A percentile compares a stretch with the other conserved stretches of the same genome.
phyloP scores from a whole-genome alignment of 495 filamentous ascomycete genomes.

The Penicillium parvum region DNA sequence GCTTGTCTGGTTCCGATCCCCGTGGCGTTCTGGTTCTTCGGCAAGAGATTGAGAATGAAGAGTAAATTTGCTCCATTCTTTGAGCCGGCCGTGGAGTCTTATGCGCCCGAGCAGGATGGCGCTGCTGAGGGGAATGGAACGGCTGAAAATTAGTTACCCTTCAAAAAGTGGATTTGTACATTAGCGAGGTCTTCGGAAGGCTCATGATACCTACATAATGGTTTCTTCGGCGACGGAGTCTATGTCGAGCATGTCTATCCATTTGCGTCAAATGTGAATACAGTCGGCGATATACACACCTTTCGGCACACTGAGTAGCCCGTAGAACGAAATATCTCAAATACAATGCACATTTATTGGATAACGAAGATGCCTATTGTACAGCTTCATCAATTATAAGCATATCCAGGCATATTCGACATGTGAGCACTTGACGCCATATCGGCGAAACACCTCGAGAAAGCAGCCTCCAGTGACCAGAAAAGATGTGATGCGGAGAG shows the following conservation, averaged over 20 bases:
- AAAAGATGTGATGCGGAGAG: slow-evolving; percentile 19
- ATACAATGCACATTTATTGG: neutral
- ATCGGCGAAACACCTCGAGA: slow-evolving; percentile 1
- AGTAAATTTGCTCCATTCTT: slow-evolving; percentile 52
- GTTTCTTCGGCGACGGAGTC: neutral
- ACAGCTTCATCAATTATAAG: slow-evolving; percentile 27
- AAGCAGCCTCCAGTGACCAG: slow-evolving; percentile 12
- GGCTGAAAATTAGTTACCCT: neutral
- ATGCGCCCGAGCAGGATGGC: slow-evolving; percentile 11
- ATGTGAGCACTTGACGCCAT: slow-evolving; percentile 12
- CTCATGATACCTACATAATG: neutral
- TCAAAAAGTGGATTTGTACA: slow-evolving; percentile 7
- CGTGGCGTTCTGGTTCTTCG: slow-evolving; percentile 35
- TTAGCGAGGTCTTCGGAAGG: neutral
- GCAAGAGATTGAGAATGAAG: slow-evolving; percentile 29
- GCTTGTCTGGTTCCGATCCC: slow-evolving; percentile 69
- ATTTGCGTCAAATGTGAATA: no score
- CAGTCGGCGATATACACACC: no score
- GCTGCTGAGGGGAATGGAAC: slow-evolving; percentile 7
- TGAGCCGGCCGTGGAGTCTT: slow-evolving; percentile 29
- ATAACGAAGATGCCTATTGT: slow-evolving; percentile 15
- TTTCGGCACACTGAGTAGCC: neutral
- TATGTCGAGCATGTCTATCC: no score
- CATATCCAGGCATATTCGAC: slow-evolving; percentile 20
- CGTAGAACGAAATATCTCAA: slow-evolving; percentile 1